Evolutionary conservation across 1,139 yeast species (phyloP).

Genomic region (Geotrichum siamense): DNA sequence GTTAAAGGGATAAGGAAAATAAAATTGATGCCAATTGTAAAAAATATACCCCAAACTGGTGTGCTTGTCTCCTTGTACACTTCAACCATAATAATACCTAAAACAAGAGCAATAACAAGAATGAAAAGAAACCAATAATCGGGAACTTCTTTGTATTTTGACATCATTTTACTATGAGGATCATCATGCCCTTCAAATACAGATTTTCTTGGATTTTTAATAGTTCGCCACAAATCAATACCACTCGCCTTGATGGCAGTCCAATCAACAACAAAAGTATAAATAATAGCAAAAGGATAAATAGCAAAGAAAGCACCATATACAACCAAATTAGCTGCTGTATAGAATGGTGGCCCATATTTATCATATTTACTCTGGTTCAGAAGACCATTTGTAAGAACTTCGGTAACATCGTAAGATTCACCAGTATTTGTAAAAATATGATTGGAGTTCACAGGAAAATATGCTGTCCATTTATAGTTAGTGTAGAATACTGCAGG

Average conservation of each 20-base stretch:
- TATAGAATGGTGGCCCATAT: conserved; percentile 44
- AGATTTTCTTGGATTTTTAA: conserved; percentile 33
- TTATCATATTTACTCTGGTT: conserved; percentile 30
- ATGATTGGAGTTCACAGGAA: conserved; percentile 49
- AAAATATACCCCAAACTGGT: conserved; percentile 51
- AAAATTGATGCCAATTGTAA: conserved; percentile 49
- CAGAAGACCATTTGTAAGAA: conserved; percentile 39
- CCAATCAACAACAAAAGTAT: conserved; percentile 24
- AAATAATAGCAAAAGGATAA: conserved; percentile 28
- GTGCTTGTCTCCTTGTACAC: conserved; percentile 38
- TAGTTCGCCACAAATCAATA: conserved; percentile 24
- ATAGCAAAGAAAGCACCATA: conserved; percentile 32
- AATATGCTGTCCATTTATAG: conserved; percentile 44
- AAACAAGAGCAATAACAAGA: conserved; percentile 40
- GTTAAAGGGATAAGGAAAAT: conserved; percentile 48
- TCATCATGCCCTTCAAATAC: conserved; percentile 26
- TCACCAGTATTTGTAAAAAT: conserved; percentile 46
- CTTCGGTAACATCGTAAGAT: conserved; percentile 38
- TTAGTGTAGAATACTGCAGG: conserved; percentile 46
- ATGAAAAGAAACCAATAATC: conserved; percentile 49
- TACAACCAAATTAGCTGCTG: conserved; percentile 38
- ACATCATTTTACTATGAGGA: conserved; percentile 39
- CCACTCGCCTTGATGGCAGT: conserved; percentile 19
- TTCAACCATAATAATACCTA: conserved; percentile 44
- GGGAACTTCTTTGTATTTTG: conserved; percentile 52